Base-by-base conservation (phyloP, 1,139 yeast species). In the Sugiyamaella paludigena region DNA sequence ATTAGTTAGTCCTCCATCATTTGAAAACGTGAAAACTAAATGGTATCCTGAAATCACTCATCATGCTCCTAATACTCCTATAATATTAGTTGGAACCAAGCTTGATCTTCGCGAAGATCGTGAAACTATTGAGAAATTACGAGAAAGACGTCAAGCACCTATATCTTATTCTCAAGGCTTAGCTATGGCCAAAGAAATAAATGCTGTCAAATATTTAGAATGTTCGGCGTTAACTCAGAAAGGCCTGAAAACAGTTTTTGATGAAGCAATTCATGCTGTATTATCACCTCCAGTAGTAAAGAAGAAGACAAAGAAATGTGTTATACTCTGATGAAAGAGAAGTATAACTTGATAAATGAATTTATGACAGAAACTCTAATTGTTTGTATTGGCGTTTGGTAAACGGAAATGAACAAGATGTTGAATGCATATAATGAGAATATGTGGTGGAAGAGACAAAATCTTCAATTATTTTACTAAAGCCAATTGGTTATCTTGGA, bases 181-280 rank as follows among this genome's bases (percentile, higher is more conserved):
- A 40, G 77, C 79, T 57, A 71, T 86, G 60, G 91, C 94, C 29
- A 76, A 79, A 59, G 89, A 85, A 34, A 72, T 84, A 48, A 84
- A 87, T 1, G 86, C 95, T 35, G 78, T 84, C 52, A 80, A 79
- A 52, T 67, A 88, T 67, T 73, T 86, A 56, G 97, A 89, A 70
- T 89, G 97, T 68, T 87, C 96, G 2, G 96, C 97, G n/a, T 86
- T 92, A 16, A 84, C 94, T 27, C 96, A 88, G 68, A 79, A 77
- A 52, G 96, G 96, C 26, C 60, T 68, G 47, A 83, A 84, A 63
- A 87, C 84, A 51, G 83, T 88, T 13, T 88, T 88, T 60, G 95
- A 87, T 60, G 81, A 73, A 53, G 95, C 96, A 15, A 87, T 87
- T 43, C 78, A 82, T 59, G 77, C 83, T 0, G 92, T 84, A 8